Evolutionary conservation across 768 basidiomycete species (phyloP).

Genomic region (Tulasnella sp.): DNA sequence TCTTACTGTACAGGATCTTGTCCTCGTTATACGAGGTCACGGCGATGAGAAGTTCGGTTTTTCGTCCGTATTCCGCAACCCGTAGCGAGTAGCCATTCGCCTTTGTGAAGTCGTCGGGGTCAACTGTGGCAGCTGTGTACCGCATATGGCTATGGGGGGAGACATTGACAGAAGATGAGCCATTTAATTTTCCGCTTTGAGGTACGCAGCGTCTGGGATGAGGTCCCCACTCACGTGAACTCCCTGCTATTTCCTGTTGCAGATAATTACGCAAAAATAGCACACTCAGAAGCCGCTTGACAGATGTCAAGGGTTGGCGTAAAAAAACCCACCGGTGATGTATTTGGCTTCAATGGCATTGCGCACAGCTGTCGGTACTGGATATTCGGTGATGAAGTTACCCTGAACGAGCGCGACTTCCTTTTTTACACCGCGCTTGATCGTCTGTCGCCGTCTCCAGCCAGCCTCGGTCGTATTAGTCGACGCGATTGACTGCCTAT

Average conservation of each 20-base stretch:
- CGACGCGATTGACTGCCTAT: constrained; percentile 45
- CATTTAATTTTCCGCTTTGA: constrained; percentile 15
- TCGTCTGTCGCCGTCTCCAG: constrained; percentile 30
- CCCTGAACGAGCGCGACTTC: constrained; percentile 91
- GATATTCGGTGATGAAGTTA: constrained; percentile 87
- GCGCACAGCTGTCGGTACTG: constrained; percentile 77
- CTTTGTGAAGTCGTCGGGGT: constrained; percentile 82
- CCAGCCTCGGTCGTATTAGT: constrained; percentile 39
- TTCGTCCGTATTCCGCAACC: constrained; percentile 76
- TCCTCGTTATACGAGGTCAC: constrained; percentile 93
- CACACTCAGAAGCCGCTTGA: not conserved
- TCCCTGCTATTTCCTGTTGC: constrained; percentile 63
- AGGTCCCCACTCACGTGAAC: constrained; percentile 66
- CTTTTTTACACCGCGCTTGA: constrained; percentile 89
- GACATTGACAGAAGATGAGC: constrained; percentile 39
- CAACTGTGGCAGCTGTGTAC: constrained; percentile 87
- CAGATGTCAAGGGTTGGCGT: not conserved
- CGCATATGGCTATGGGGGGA: constrained; percentile 61
- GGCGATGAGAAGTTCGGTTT: constrained; percentile 90
- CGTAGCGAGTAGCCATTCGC: constrained; percentile 82
- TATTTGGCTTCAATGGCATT: constrained; percentile 81
- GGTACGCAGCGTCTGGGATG: constrained; percentile 1
- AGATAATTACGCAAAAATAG: not conserved
- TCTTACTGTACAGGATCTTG: constrained; percentile 72
- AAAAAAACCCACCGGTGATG: constrained; percentile 42